Evolutionary conservation across 176 grass and related monocot genomes (phyloP).

Genomic region (Poa pratensis): DNA sequence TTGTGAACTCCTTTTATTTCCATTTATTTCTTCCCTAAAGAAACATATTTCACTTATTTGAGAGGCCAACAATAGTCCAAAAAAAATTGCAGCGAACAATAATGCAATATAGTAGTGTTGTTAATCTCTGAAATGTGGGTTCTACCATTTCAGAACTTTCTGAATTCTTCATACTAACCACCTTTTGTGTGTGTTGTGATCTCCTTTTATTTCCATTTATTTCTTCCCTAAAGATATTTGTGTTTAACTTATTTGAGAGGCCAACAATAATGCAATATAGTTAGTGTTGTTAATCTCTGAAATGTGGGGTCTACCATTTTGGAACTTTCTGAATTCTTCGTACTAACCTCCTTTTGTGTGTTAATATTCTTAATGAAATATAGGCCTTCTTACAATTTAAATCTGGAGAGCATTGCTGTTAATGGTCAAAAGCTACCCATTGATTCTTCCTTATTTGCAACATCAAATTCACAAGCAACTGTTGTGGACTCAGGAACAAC

Average conservation of each 20-base stretch:
- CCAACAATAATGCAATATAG: background rate
- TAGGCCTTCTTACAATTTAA: background rate
- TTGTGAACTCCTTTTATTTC: background rate
- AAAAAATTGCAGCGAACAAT: too few relatives aligned
- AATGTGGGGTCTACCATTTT: background rate
- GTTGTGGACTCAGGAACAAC: slow-evolving; percentile 6
- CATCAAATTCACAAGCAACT: background rate
- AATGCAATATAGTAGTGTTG: background rate
- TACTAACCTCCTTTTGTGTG: background rate
- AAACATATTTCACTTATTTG: background rate
- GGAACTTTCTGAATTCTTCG: background rate
- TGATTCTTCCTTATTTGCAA: slow-evolving; percentile 15
- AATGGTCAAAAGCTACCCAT: background rate
- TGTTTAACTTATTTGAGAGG: slow-evolving; percentile 11
- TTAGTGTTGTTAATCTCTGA: background rate
- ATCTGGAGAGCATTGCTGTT: slow-evolving; percentile 1
- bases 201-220: background rate
- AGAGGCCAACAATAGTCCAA: background rate
- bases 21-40: background rate
- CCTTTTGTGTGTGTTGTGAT: background rate
- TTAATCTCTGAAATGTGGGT: background rate
- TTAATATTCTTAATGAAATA: background rate
- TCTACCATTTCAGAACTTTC: background rate
- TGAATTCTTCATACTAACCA: background rate
- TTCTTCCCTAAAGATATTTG: background rate